A percentile compares a stretch with the other conserved stretches of the same genome.
Conservation (phyloP, 495 filamentous ascomycete genomes). For the Pyronema omphalodes region DNA sequence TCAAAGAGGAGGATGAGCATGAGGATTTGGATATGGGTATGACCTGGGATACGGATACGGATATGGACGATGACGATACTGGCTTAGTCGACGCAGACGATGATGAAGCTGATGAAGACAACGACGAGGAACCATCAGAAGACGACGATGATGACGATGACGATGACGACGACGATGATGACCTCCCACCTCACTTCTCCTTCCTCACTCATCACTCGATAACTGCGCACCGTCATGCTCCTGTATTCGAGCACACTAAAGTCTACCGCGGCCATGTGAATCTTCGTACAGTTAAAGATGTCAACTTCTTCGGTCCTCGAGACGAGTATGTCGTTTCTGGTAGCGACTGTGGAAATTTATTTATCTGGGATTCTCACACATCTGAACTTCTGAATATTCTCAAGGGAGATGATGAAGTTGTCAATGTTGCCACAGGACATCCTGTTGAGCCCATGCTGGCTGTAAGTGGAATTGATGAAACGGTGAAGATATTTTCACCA, state of each 20-base stretch:
- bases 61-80: constrained; percentile 6
- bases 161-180: constrained; percentile 19
- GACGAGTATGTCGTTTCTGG: constrained; percentile 63
- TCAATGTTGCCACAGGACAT: constrained; percentile 53
- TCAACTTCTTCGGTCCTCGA: constrained; percentile 51
- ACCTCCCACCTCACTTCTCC: not conserved
- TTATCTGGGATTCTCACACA: constrained; percentile 53
- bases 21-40: constrained; percentile 4
- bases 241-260: constrained; percentile 39
- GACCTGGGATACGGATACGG: constrained; percentile 5
- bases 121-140: constrained; percentile 20
- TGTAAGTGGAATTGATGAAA: constrained; percentile 54
- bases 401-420: constrained; percentile 52
- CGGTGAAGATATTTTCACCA: constrained; percentile 57
- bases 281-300: constrained; percentile 55
- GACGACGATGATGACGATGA: constrained; percentile 25
- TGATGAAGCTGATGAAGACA: constrained; percentile 24
- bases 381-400: constrained; percentile 47
- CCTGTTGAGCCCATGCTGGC: constrained; percentile 56
- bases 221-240: constrained; percentile 30
- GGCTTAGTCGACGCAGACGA: constrained; percentile 19
- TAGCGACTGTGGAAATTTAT: constrained; percentile 49
- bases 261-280: constrained; percentile 48
- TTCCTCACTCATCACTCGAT: too few species aligned
- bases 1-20: constrained; percentile 22